These are phyloP conservation scores for Biscogniauxia marginata DNA, from an alignment of 2,329 filamentous ascomycete genomes.

Conservation along the genomic window DNA sequence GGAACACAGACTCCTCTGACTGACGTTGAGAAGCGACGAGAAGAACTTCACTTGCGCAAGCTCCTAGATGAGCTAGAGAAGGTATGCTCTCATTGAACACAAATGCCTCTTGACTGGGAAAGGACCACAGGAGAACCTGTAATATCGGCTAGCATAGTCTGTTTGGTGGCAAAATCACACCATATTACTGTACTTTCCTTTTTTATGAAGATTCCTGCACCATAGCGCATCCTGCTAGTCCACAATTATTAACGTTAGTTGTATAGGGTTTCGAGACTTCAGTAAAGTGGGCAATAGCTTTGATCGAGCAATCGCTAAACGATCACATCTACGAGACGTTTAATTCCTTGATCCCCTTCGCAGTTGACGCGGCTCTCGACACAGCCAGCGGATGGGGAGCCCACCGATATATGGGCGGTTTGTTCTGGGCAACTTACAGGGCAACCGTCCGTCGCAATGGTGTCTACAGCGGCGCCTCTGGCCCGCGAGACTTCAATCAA, in stretches of 20 bases:
- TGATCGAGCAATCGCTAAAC: conserved; percentile 39
- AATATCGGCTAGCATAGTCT: neutral
- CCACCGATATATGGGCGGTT: conserved; percentile 42
- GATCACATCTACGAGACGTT: conserved; percentile 48
- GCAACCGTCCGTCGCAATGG: conserved; percentile 37
- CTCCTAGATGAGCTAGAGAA: conserved; percentile 20
- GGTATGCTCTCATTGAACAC: conserved; percentile 16
- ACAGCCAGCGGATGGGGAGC: conserved; percentile 41
- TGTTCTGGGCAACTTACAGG: conserved; percentile 53
- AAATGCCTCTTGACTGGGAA: neutral
- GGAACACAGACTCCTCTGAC: conserved; percentile 12
- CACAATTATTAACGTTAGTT: conserved; percentile 8
- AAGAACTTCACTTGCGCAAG: conserved; percentile 19
- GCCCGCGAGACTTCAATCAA: conserved; percentile 26
- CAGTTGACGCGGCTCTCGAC: conserved; percentile 34
- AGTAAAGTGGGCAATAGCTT: conserved; percentile 37
- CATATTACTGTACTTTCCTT: neutral
- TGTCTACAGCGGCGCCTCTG: conserved; percentile 32
- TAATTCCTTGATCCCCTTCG: conserved; percentile 37
- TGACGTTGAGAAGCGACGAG: conserved; percentile 12
- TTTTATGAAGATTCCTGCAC: conserved; percentile 3
- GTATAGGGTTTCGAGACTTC: conserved; percentile 37
- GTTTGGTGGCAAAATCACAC: conserved; percentile 4
- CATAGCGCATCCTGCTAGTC: no score
- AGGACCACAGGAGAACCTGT: no score